Percentiles rank a stretch among this genome's conserved stretches.
Conservation (phyloP, 1,284 basidiomycete genomes). For the Pyrrhoderma lamaoense region DNA sequence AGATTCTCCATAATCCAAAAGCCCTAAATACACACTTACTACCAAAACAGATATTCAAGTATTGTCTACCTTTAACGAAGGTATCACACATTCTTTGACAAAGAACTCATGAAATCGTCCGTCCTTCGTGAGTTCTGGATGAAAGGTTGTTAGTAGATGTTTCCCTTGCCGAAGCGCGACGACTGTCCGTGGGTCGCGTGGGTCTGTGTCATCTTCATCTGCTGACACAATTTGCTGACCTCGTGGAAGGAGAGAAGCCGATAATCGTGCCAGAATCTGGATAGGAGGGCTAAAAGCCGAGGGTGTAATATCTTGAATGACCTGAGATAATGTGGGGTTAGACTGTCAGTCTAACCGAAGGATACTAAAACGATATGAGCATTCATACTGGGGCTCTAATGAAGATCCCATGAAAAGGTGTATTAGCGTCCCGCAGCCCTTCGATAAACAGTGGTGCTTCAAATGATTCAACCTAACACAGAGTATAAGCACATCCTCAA, state of each 20-base stretch:
- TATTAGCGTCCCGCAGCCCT: slow-evolving; percentile 51
- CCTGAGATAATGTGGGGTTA: slow-evolving; percentile 40
- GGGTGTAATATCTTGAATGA: slow-evolving; percentile 46
- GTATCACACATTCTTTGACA: slow-evolving; percentile 57
- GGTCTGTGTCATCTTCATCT: slow-evolving; percentile 34
- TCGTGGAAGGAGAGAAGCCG: slow-evolving; percentile 50
- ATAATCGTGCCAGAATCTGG: slow-evolving; percentile 68
- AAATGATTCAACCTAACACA: slow-evolving; percentile 76
- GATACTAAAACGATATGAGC: too few species aligned
- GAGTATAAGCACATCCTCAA: slow-evolving; percentile 1
- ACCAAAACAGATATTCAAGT: too few species aligned
- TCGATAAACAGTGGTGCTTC: slow-evolving; percentile 70
- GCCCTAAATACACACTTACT: too few species aligned
- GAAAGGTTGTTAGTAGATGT: slow-evolving; percentile 87
- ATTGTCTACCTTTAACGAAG: slow-evolving; percentile 9
- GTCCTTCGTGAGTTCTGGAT: slow-evolving; percentile 89
- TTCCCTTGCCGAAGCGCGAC: slow-evolving; percentile 85
- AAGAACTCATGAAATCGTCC: slow-evolving; percentile 87
- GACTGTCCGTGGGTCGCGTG: slow-evolving; percentile 53
- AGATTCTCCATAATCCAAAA: too few species aligned
- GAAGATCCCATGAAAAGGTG: slow-evolving; percentile 83
- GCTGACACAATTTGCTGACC: slow-evolving; percentile 29
- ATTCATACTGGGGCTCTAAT: slow-evolving; percentile 84
- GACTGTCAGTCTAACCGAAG: too few species aligned
- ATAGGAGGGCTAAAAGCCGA: slow-evolving; percentile 44